Base-by-base conservation (phyloP, 352 stramenopile genomes). In the Thalassiosira oceanica region DNA sequence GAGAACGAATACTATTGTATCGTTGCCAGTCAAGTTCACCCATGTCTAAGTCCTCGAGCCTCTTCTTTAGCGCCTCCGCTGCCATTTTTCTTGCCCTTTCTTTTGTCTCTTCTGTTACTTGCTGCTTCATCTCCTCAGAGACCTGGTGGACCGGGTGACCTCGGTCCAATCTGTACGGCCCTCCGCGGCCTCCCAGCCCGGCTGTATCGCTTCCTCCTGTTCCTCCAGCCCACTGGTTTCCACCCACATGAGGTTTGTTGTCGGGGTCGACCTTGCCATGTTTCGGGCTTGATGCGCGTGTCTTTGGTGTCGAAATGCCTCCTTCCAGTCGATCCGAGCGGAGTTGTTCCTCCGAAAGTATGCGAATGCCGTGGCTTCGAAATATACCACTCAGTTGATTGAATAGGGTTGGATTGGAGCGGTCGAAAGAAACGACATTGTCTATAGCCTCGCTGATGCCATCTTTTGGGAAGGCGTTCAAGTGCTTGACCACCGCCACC, bases 371-470 rank as follows among this genome's bases (percentile, higher is more conserved):
- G 60, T 90, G 64, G 13, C 36, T 39, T 18, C 51, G 18, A 54
- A 92, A 92, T 13, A 89, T 66, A 15, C 65, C 43, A 24, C 53
- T 55, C 7, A 92, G 28, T 46, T 74, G 49, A 36, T 72, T 74
- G 11, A 62, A 78, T 4, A 80, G 36, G 27, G 35, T 35, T 31
- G 31, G 33, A 50, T 90, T 74, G 63, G 78, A 85, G 7, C 60
- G 62, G 63, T 98, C 95, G 68, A 98, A 98, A 8, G 93, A 93
- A 18, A 98, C 75, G 11, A 98, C 92, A 66, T 98, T 98, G 63
- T 95, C 85, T 68, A 98, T 61, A 50, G 78, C 93, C 1, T 78
- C 84, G 3, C 84, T 88, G 15, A 97, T 80, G 8, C 91, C 92
- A 71, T 98, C 95, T 13, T 87, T 73, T 1, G 94, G 94, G 58